Evolutionary conservation across 2,329 filamentous ascomycete genomes (phyloP).

Genomic region (Colletotrichum limetticola): DNA sequence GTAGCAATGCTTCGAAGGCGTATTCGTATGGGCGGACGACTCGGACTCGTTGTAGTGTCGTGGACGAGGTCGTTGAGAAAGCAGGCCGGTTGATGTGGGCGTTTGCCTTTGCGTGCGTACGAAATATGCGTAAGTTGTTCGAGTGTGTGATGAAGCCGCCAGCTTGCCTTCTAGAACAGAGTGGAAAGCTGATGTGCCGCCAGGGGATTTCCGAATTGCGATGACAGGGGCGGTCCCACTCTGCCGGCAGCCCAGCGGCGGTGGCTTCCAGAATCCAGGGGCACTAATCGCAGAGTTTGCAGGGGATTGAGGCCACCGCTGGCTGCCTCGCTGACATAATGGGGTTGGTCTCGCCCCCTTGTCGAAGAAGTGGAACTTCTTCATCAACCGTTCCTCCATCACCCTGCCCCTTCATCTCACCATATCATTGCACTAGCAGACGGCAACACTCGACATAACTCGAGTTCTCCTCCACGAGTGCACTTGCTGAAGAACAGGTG

Average conservation of each 20-base stretch:
- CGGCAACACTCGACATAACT: not conserved
- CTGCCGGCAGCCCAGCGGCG: conserved; percentile 1
- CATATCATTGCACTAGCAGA: not conserved
- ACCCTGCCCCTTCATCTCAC: not conserved
- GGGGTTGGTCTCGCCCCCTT: not conserved
- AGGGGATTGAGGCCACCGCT: conserved; percentile 1
- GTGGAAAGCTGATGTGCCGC: conserved; percentile 13
- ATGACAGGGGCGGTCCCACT: conserved; percentile 25
- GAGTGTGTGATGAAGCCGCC: conserved; percentile 9
- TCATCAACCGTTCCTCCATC: not conserved
- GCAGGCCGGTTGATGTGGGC: not conserved
- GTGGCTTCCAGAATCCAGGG: not conserved
- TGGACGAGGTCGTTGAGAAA: conserved; percentile 9
- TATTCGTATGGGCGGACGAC: not conserved
- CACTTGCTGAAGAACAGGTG: not conserved
- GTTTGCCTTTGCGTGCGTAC: not conserved
- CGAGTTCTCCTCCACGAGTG: not conserved
- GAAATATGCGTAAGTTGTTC: too few species aligned
- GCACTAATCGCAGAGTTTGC: conserved; percentile 16
- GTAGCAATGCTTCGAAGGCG: not conserved
- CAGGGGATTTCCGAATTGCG: conserved; percentile 13
- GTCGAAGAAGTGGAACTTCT: not conserved
- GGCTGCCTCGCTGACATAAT: conserved; percentile 7
- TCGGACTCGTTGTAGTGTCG: not conserved
- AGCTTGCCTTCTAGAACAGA: conserved; percentile 29